Percentiles rank a stretch among this genome's conserved stretches.
These are phyloP conservation scores for Artemisia argyi DNA, from an alignment of 129 eudicot genomes.

Conservation along the genomic window DNA sequence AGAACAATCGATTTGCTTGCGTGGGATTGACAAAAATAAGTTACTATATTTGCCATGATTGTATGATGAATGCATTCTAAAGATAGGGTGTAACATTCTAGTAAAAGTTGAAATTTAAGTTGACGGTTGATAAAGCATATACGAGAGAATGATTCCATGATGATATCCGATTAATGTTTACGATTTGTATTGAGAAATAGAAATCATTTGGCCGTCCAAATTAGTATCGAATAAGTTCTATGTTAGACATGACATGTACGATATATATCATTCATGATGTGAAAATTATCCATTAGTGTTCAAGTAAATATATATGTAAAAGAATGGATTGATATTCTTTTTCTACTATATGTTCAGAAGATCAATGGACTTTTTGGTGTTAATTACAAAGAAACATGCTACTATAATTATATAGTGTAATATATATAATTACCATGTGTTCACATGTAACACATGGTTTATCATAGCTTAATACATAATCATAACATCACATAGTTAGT, in stretches of 20 bases:
- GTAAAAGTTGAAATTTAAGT: background rate
- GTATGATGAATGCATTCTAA: conserved; percentile 2
- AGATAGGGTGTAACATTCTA: background rate
- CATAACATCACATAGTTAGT: background rate
- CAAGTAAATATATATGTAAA: background rate
- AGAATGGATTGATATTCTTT: background rate
- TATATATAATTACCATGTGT: background rate
- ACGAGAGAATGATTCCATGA: background rate
- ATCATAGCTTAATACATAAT: background rate
- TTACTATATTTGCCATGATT: no score
- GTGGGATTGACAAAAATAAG: conserved; percentile 10
- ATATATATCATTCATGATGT: background rate
- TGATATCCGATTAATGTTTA: background rate
- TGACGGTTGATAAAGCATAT: background rate
- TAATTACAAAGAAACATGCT: background rate
- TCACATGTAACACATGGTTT: background rate
- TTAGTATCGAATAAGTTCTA: background rate
- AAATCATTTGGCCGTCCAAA: background rate
- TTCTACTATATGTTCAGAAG: no score
- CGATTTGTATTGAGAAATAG: background rate
- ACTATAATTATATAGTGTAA: background rate
- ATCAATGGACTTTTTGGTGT: no score
- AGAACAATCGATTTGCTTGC: background rate
- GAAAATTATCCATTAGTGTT: background rate
- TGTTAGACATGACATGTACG: background rate